Evolutionary conservation across 2,329 filamentous ascomycete genomes (phyloP).

Genomic region (Fusarium virguliforme): DNA sequence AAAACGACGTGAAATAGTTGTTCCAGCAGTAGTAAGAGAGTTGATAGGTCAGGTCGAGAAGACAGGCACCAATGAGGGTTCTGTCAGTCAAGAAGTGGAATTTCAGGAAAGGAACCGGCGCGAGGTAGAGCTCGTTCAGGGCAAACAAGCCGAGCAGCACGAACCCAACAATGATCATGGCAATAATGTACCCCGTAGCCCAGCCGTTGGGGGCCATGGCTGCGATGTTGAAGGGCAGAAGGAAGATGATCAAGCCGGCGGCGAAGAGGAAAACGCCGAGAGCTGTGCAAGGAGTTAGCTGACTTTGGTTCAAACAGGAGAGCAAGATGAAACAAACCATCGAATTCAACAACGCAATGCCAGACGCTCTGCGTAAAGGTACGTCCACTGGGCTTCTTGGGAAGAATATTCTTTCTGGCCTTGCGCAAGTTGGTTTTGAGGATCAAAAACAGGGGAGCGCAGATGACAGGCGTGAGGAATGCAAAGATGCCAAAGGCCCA

Average conservation of each 20-base stretch:
- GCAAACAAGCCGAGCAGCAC: constrained; percentile 63
- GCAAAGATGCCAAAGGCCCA: constrained; percentile 73
- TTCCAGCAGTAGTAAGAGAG: constrained; percentile 24
- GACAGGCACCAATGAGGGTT: constrained; percentile 28
- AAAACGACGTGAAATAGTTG: constrained; percentile 19
- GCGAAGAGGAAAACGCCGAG: constrained; percentile 18
- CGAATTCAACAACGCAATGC: constrained; percentile 33
- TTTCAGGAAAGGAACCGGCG: constrained; percentile 29
- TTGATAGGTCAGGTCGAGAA: constrained; percentile 14
- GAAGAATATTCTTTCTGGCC: constrained; percentile 23
- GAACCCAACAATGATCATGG: constrained; percentile 30
- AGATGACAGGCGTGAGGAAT: constrained; percentile 56
- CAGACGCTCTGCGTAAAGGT: constrained; percentile 6
- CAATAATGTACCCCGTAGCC: constrained; percentile 33
- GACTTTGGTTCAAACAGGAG: neutral
- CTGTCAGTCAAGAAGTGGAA: constrained; percentile 28
- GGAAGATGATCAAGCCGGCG: constrained; percentile 24
- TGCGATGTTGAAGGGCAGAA: constrained; percentile 35
- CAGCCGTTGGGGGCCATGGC: constrained; percentile 31
- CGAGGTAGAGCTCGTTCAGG: constrained; percentile 66
- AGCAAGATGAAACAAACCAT: constrained; percentile 12
- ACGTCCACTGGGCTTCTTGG: constrained; percentile 17
- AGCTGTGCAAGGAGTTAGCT: neutral
- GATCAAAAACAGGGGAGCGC: neutral
- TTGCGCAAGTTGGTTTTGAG: constrained; percentile 15